phyloP scores from a whole-genome alignment of 495 filamentous ascomycete genomes.

The Bombardia bombarda region DNA sequence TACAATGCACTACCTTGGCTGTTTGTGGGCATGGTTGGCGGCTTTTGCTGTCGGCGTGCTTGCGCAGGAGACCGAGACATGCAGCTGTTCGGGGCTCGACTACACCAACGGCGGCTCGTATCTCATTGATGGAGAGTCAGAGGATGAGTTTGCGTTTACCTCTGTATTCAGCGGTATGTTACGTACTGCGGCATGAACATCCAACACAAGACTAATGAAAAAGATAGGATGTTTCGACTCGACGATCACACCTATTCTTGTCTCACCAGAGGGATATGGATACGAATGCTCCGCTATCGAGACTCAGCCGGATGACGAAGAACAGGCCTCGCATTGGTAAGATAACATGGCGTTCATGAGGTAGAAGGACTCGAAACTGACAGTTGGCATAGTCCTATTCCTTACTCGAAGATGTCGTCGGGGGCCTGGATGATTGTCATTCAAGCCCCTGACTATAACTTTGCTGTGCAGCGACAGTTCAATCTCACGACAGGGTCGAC shows the following conservation, averaged over 20 bases:
- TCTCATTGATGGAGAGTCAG: conserved; percentile 18
- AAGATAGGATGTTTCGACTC: conserved; percentile 17
- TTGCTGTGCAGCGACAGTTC: conserved; percentile 17
- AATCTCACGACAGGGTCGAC: conserved; percentile 7
- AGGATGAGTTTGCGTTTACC: conserved; percentile 20
- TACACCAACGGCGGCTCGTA: conserved; percentile 26
- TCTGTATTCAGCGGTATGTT: conserved; percentile 14
- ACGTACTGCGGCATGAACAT: neutral
- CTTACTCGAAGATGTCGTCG: conserved; percentile 14
- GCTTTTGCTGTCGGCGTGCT: neutral
- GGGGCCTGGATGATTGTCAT: conserved; percentile 18
- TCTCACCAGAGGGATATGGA: conserved; percentile 19
- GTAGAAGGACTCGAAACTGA: neutral
- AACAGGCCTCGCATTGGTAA: conserved; percentile 20
- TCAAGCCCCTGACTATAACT: conserved; percentile 15
- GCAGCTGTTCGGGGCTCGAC: conserved; percentile 20
- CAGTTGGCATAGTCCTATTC: conserved; percentile 8
- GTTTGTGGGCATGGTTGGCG: conserved; percentile 4
- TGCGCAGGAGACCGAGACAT: conserved; percentile 5
- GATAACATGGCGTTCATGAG: neutral
- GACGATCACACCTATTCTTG: conserved; percentile 20
- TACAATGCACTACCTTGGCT: neutral
- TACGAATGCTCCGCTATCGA: conserved; percentile 20
- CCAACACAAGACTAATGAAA: no score
- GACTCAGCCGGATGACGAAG: conserved; percentile 11